Evolutionary conservation across 768 basidiomycete genomes (phyloP).

Genomic region (Serendipita sp.): DNA sequence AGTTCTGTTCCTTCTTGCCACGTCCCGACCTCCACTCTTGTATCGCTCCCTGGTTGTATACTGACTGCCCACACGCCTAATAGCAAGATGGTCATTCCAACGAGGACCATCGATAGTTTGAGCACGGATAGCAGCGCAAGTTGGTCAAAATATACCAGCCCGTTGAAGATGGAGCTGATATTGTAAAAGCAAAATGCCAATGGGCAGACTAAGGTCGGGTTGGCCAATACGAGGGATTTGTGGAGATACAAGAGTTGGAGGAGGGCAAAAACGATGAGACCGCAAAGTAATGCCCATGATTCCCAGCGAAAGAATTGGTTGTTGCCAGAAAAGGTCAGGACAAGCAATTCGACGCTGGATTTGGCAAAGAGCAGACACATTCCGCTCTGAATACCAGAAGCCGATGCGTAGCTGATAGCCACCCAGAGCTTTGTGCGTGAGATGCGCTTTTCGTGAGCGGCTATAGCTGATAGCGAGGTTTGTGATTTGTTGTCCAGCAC

Average conservation of each 20-base stretch:
- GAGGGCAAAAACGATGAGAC: constrained; percentile 57
- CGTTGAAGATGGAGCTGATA: constrained; percentile 78
- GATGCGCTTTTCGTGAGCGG: constrained; percentile 13
- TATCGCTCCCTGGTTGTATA: constrained; percentile 45
- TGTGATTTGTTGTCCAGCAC: constrained; percentile 22
- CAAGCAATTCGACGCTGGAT: constrained; percentile 75
- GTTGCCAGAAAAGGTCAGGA: constrained; percentile 56
- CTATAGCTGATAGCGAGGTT: constrained; percentile 21
- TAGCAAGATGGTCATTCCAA: constrained; percentile 66
- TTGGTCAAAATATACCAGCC: constrained; percentile 81
- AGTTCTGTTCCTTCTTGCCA: constrained; percentile 30
- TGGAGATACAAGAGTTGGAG: constrained; percentile 76
- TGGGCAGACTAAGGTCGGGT: constrained; percentile 77
- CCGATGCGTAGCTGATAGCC: constrained; percentile 73
- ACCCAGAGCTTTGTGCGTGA: constrained; percentile 43
- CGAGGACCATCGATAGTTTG: constrained; percentile 57
- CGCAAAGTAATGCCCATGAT: constrained; percentile 63
- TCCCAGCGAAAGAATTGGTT: constrained; percentile 69
- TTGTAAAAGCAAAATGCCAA: constrained; percentile 90
- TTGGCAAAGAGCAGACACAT: constrained; percentile 91
- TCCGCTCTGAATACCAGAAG: constrained; percentile 77
- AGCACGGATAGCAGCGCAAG: constrained; percentile 49
- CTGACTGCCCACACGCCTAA: constrained; percentile 85
- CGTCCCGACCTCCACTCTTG: constrained; percentile 25
- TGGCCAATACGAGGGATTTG: constrained; percentile 61